A percentile compares a stretch with the other conserved stretches of the same genome.
Conservation (phyloP, 805 yeast genomes). For the Starmerella sirachaensis region DNA sequence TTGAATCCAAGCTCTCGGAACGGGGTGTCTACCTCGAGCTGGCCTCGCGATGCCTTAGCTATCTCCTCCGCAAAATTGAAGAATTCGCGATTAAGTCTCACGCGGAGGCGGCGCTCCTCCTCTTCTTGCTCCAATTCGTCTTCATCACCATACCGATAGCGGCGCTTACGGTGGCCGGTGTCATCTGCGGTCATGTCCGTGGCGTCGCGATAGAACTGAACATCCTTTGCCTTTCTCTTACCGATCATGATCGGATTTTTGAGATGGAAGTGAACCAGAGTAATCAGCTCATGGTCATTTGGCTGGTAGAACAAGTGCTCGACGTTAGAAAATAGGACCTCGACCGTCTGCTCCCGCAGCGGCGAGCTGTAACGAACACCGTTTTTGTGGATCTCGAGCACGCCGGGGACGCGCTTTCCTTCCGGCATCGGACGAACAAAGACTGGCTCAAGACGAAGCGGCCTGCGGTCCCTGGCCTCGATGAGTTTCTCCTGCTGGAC, state of each 20-base stretch:
- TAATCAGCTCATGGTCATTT: slow-evolving; percentile 86
- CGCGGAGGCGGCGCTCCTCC: slow-evolving; percentile 89
- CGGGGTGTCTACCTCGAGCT: slow-evolving; percentile 82
- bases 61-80: slow-evolving; percentile 79
- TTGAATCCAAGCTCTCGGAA: slow-evolving; percentile 92
- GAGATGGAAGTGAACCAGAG: slow-evolving; percentile 81
- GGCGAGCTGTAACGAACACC: slow-evolving; percentile 91
- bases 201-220: slow-evolving; percentile 94
- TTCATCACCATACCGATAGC: slow-evolving; percentile 86
- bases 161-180: slow-evolving; percentile 85
- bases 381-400: slow-evolving; percentile 82
- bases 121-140: slow-evolving; percentile 98
- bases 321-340: slow-evolving; percentile 77
- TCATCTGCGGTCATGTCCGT: slow-evolving; percentile 93
- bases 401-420: slow-evolving; percentile 89
- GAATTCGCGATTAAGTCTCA: slow-evolving; percentile 83
- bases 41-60: slow-evolving; percentile 74
- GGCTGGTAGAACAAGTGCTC: slow-evolving; percentile 94
- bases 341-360: slow-evolving; percentile 73
- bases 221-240: slow-evolving; percentile 86
- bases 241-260: slow-evolving; percentile 91
- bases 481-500: slow-evolving; percentile 80
- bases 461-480: slow-evolving; percentile 72
- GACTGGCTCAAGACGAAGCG: slow-evolving; percentile 75
- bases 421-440: slow-evolving; percentile 94